phyloP scores from a whole-genome alignment of 2,329 filamentous ascomycete species.

The Alternaria sp. region DNA sequence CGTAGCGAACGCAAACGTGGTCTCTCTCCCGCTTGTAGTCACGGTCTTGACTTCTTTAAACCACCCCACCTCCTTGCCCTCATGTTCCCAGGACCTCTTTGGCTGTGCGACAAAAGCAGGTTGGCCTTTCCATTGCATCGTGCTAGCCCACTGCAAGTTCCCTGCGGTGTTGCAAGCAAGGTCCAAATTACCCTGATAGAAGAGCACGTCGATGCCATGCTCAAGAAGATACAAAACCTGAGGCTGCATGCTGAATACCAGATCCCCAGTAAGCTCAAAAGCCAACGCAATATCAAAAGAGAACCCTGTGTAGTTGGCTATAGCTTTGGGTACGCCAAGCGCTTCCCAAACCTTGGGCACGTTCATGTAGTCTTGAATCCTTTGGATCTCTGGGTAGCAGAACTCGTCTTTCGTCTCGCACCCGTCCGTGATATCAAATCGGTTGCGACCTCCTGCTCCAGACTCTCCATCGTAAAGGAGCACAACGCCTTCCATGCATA shows the following conservation, averaged over 20 bases:
- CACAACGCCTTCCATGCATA: slow-evolving; percentile 51
- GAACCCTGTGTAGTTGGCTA: slow-evolving; percentile 39
- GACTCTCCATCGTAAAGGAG: slow-evolving; percentile 52
- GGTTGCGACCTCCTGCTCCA: slow-evolving; percentile 48
- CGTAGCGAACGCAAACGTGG: slow-evolving; percentile 44
- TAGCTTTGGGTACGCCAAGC: slow-evolving; percentile 41
- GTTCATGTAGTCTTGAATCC: slow-evolving; percentile 45
- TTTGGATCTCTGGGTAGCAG: slow-evolving; percentile 46
- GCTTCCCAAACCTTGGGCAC: slow-evolving; percentile 40
- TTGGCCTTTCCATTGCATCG: slow-evolving; percentile 54
- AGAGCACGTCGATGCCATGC: slow-evolving; percentile 47
- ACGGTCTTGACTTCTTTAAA: slow-evolving; percentile 43
- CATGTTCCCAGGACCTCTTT: slow-evolving; percentile 34
- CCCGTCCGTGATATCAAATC: slow-evolving; percentile 53
- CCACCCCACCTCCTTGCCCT: slow-evolving; percentile 37
- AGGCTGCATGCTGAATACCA: slow-evolving; percentile 37
- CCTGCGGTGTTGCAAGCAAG: slow-evolving; percentile 52
- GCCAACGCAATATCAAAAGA: slow-evolving; percentile 32
- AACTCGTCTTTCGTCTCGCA: slow-evolving; percentile 47
- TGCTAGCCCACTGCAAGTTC: slow-evolving; percentile 49
- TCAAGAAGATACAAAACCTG: slow-evolving; percentile 46
- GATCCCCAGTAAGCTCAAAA: slow-evolving; percentile 39
- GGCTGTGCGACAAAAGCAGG: slow-evolving; percentile 49
- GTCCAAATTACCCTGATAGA: slow-evolving; percentile 52
- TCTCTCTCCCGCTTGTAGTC: slow-evolving; percentile 35